These are phyloP conservation scores for Hypholoma sublateritium DNA, from an alignment of 768 basidiomycete species.

Conservation along the genomic window DNA sequence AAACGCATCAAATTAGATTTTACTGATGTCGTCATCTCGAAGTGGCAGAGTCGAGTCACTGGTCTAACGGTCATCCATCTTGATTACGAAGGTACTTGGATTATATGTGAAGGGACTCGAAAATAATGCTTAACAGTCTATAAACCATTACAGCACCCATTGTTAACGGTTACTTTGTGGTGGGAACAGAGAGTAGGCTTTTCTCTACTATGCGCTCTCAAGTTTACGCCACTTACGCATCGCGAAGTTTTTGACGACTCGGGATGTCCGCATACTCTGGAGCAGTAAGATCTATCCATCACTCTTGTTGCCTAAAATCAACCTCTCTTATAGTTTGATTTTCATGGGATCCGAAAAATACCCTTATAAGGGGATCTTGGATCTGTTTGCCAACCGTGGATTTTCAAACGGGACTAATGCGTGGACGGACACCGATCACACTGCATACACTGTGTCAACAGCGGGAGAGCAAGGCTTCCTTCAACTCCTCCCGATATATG, in stretches of 20 bases:
- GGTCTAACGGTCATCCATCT: slow-evolving; percentile 91
- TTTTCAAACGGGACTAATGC: slow-evolving; percentile 93
- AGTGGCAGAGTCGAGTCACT: slow-evolving; percentile 85
- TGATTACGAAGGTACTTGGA: slow-evolving; percentile 73
- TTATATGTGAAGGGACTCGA: not conserved
- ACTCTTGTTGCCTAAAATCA: not conserved
- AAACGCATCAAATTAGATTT: slow-evolving; percentile 75
- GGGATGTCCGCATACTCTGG: slow-evolving; percentile 94
- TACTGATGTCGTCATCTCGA: slow-evolving; percentile 78
- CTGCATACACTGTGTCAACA: slow-evolving; percentile 93
- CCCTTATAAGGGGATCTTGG: slow-evolving; percentile 94
- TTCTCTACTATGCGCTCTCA: not conserved
- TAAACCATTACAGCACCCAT: slow-evolving; percentile 61
- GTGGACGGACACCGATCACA: slow-evolving; percentile 96
- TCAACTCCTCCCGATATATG: slow-evolving; percentile 82
- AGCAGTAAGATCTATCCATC: slow-evolving; percentile 57
- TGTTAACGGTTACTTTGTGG: slow-evolving; percentile 88
- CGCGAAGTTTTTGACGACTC: slow-evolving; percentile 85
- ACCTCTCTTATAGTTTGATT: slow-evolving; percentile 54
- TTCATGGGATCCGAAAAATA: slow-evolving; percentile 97
- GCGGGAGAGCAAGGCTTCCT: slow-evolving; percentile 93
- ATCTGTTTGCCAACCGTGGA: slow-evolving; percentile 91
- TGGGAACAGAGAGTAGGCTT: slow-evolving; percentile 80
- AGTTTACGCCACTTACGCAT: not conserved
- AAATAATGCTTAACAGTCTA: slow-evolving; percentile 10